These are phyloP conservation scores for Ramicandelaber brevisporus DNA, from an alignment of 192 early-diverging fungal species.

Conservation along the genomic window DNA sequence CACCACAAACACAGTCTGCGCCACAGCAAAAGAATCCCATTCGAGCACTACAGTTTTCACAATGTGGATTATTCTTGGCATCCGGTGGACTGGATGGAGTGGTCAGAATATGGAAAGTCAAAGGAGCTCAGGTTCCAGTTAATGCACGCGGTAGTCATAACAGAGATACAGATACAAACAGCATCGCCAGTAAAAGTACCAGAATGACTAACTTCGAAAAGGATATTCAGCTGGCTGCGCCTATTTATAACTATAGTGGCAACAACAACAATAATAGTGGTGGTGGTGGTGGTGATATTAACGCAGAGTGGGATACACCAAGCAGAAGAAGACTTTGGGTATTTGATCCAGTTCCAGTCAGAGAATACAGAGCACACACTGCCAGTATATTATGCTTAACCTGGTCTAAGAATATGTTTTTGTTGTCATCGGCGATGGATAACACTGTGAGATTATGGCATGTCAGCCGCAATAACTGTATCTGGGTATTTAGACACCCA, in stretches of 20 bases:
- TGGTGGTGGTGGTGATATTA: conserved; percentile 5
- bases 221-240: too few relatives aligned
- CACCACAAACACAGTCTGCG: too few relatives aligned
- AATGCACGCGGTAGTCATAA: too few relatives aligned
- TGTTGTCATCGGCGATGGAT: conserved; percentile 60
- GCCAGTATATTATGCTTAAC: conserved; percentile 40
- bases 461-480: conserved; percentile 32
- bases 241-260: too few relatives aligned
- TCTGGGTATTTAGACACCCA: conserved; percentile 53
- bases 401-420: conserved; percentile 54
- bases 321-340: conserved; percentile 7
- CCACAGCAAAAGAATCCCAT: conserved; percentile 15
- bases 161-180: too few relatives aligned
- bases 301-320: conserved; percentile 4
- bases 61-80: conserved; percentile 54
- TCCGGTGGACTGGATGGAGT: conserved; percentile 48
- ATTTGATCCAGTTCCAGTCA: conserved; percentile 35
- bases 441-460: conserved; percentile 74
- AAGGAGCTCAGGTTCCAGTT: too few relatives aligned
- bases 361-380: conserved; percentile 47
- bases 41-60: conserved; percentile 57
- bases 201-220: too few relatives aligned
- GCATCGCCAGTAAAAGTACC: too few relatives aligned
- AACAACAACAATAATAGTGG: conserved; percentile 5
- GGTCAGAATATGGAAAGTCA: conserved; percentile 36